These are phyloP conservation scores for Anethum foeniculum DNA, from an alignment of 140 eudicot species.

Conservation along the genomic window DNA sequence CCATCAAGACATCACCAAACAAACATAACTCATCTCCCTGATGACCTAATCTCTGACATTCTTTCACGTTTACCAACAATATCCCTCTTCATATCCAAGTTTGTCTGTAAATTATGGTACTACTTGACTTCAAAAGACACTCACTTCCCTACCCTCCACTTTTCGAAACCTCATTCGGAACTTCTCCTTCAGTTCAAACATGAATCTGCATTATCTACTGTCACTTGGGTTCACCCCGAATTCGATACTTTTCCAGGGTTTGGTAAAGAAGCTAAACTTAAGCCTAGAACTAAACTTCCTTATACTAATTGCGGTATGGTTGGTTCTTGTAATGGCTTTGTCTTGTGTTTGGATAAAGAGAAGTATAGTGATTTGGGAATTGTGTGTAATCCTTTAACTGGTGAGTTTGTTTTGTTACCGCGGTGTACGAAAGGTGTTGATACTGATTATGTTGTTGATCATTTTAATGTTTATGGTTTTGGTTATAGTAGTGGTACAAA, in stretches of 20 bases:
- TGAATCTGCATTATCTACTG: not conserved
- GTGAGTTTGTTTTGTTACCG: not conserved
- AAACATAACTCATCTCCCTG: not conserved
- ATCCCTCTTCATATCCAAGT: not conserved
- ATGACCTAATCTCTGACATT: not conserved
- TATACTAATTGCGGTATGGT: not conserved
- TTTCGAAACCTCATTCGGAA: not conserved
- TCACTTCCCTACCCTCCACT: not conserved
- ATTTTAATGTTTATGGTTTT: not conserved
- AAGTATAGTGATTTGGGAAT: not conserved
- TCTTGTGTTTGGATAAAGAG: not conserved
- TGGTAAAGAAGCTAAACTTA: not conserved
- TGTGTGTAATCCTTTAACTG: not conserved
- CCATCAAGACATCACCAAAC: not conserved
- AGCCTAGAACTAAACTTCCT: not conserved
- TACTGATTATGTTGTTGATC: no score
- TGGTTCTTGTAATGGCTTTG: not conserved
- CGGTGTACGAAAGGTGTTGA: not conserved
- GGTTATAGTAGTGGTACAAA: not conserved
- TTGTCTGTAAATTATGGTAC: not conserved
- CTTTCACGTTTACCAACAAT: not conserved
- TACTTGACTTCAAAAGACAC: not conserved
- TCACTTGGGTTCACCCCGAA: not conserved
- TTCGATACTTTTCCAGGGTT: not conserved
- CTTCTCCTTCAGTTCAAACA: not conserved